Percentiles rank a stretch among this genome's conserved stretches.
Conservation (phyloP, 2,329 filamentous ascomycete genomes). For the Aspergillus novofumigatus region DNA sequence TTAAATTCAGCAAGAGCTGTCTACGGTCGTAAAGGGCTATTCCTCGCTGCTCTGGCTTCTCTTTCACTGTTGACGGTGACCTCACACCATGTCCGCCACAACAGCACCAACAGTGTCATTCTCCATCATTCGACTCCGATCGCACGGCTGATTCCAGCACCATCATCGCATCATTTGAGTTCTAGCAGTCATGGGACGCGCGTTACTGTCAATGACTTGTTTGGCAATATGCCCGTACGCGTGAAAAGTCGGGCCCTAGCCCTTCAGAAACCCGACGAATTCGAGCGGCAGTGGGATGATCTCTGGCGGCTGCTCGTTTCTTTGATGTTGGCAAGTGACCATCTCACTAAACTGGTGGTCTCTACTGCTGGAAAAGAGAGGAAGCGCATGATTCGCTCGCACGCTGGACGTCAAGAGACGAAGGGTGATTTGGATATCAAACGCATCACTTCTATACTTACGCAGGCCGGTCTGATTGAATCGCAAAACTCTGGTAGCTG, state of each 20-base stretch:
- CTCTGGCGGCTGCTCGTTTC: constrained; percentile 58
- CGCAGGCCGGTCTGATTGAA: constrained; percentile 62
- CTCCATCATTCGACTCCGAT: constrained; percentile 68
- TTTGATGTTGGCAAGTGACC: constrained; percentile 67
- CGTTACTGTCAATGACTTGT: constrained; percentile 72
- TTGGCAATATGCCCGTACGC: constrained; percentile 85
- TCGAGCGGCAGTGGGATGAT: constrained; percentile 61
- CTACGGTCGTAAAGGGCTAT: constrained; percentile 69
- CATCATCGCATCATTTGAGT: constrained; percentile 54
- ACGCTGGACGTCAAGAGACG: background rate
- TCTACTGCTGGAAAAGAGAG: constrained; percentile 47
- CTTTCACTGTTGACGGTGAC: constrained; percentile 73
- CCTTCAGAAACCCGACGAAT: constrained; percentile 48
- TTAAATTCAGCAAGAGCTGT: constrained; percentile 43
- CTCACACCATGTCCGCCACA: constrained; percentile 57
- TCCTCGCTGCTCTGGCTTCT: constrained; percentile 70
- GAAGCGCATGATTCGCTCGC: constrained; percentile 30
- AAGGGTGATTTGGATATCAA: constrained; percentile 20
- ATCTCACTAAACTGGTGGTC: constrained; percentile 54
- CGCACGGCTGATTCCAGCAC: constrained; percentile 59
- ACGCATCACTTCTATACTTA: constrained; percentile 52
- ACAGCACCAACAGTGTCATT: constrained; percentile 57
- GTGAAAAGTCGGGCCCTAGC: constrained; percentile 69
- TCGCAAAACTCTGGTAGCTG: constrained; percentile 54
- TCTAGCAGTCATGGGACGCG: constrained; percentile 66